These are phyloP conservation scores for Penicillium macrosclerotiorum DNA, from an alignment of 495 filamentous ascomycete species.

Conservation along the genomic window DNA sequence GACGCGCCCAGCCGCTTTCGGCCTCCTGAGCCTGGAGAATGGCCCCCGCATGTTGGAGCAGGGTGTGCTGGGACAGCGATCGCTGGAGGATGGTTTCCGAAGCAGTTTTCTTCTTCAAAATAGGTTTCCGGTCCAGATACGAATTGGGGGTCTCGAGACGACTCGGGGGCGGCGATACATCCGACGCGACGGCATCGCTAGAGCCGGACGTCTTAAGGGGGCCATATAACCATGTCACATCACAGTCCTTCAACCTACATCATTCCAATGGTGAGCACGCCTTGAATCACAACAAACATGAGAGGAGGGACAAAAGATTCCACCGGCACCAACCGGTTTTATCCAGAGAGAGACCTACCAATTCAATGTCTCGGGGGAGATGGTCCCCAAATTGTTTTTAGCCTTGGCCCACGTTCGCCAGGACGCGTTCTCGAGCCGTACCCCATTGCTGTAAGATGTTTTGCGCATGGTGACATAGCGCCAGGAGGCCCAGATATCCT, in stretches of 20 bases:
- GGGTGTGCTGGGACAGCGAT: conserved; percentile 85
- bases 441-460: conserved; percentile 74
- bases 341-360: conserved; percentile 58
- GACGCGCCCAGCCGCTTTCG: conserved; percentile 44
- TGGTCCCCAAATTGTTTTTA: conserved; percentile 79
- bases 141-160: conserved; percentile 76
- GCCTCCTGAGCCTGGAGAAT: conserved; percentile 87
- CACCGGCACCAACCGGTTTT: conserved; percentile 1
- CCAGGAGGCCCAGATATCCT: conserved; percentile 98
- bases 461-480: conserved; percentile 79
- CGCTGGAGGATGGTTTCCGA: conserved; percentile 93
- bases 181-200: conserved; percentile 29
- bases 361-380: conserved; percentile 85
- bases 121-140: conserved; percentile 83
- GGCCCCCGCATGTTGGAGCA: conserved; percentile 90
- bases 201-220: conserved; percentile 71
- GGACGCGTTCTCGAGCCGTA: conserved; percentile 89
- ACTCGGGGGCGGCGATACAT: conserved; percentile 54
- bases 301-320: too few relatives aligned
- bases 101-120: conserved; percentile 93
- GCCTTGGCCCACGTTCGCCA: conserved; percentile 98
- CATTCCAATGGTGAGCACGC: background rate
- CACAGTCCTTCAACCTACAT: conserved; percentile 88
- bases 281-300: too few relatives aligned
- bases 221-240: conserved; percentile 97